Percentiles rank a stretch among this genome's conserved stretches.
These are phyloP conservation scores for Flueggea neowawraea DNA, from an alignment of 441 rosid genomes.

Conservation along the genomic window DNA sequence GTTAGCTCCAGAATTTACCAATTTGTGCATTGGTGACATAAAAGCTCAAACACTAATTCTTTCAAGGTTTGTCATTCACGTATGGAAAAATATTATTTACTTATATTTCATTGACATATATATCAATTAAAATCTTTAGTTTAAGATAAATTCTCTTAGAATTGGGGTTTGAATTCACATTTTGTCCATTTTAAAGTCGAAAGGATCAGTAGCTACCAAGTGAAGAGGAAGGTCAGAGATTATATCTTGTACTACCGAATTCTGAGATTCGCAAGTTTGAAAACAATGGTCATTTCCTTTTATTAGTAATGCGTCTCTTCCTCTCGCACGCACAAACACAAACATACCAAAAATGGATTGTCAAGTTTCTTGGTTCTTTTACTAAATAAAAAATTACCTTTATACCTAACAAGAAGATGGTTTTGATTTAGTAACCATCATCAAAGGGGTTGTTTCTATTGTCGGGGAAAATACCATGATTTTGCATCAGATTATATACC, in stretches of 20 bases:
- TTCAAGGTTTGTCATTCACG: constrained; percentile 31
- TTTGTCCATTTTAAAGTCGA: constrained; percentile 27
- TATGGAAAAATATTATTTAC: not conserved
- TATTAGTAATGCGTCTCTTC: constrained; percentile 25
- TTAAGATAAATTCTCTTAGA: not conserved
- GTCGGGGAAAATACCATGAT: too few relatives aligned
- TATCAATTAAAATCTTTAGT: not conserved
- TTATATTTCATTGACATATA: too few relatives aligned
- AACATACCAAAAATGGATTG: not conserved
- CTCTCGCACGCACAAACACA: not conserved
- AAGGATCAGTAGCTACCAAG: constrained; percentile 44
- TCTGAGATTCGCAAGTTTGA: constrained; percentile 36
- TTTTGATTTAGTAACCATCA: too few relatives aligned
- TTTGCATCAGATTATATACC: too few relatives aligned
- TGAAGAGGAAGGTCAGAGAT: constrained; percentile 32
- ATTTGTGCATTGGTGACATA: constrained; percentile 61
- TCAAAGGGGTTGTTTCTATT: too few relatives aligned
- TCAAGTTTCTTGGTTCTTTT: too few relatives aligned
- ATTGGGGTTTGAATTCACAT: not conserved
- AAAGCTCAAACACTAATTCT: constrained; percentile 57
- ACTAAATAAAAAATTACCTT: too few relatives aligned
- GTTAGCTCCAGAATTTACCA: constrained; percentile 52
- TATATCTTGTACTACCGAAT: constrained; percentile 20
- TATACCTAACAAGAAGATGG: too few relatives aligned
- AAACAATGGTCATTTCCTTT: constrained; percentile 44